Base-by-base conservation (phyloP, 1,139 yeast genomes). In the Suhomyces chickasaworum region DNA sequence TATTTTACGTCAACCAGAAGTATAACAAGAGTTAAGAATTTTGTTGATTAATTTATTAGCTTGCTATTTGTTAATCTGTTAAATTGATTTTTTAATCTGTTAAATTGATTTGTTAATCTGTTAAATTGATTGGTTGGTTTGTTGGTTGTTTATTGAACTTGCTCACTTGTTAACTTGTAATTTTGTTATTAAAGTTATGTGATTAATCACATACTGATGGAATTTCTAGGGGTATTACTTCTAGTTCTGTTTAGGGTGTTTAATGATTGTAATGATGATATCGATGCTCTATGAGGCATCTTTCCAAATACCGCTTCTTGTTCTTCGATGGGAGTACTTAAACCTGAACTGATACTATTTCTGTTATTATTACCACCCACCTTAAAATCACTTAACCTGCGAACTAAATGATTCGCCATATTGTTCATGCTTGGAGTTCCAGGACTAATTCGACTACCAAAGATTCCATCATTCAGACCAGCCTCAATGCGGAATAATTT, bases 401-500 rank as follows among this genome's bases (percentile, higher is more conserved):
- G 72, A 40, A 76, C 72, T 51, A 81, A 58, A 17, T 68, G 68
- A 43, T 75, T 75, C 0, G 84, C 77, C 52, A 79, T 71, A 15
- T 83, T 81, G 2, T 29, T 29, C 35, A 39, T 39, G 15, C 79
- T 59, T 1, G 73, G 69, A 6, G 69, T 61, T 13, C 60, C 61
- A 2, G 73, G 71, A 36, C 59, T 63, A 21, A 20, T 25, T 15
- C 41, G 8, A 5, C 69, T 51, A 15, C 66, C 65, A 62, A 66
- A 56, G 18, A 82, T 77, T 1, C 75, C 71, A 7, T 66, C 74
- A n/a, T 63, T 65, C 2, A 63, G 62, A 0, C 66, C 54, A 17
- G 64, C 71, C 50, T 77, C 80, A 15, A 86, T 69, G 38, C 71
- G 74, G 68, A 90, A 89, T 30, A 89, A 69, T 52, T 65, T 77